Conservation (phyloP, 257 asterid genomes). For the Rauvolfia tetraphylla region DNA sequence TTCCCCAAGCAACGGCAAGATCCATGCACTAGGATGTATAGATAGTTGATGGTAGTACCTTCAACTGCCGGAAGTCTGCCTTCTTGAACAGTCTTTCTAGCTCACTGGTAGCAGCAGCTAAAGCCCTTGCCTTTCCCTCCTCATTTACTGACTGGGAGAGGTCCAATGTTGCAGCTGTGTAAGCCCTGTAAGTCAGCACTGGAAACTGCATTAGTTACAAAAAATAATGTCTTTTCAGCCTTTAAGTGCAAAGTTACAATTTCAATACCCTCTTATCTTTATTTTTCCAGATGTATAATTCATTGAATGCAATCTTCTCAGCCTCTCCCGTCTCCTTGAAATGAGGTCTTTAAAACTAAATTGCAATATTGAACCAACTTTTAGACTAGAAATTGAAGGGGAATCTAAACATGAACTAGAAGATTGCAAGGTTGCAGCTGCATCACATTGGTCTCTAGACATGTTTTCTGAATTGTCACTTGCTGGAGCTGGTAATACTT, state of each 20-base stretch:
- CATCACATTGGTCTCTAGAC: conserved; percentile 30
- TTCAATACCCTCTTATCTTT: conserved; percentile 48
- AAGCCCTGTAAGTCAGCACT: conserved; percentile 44
- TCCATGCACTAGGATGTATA: not conserved
- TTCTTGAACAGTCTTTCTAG: conserved; percentile 86
- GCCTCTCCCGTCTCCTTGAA: conserved; percentile 69
- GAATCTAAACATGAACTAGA: conserved; percentile 36
- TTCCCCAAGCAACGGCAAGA: not conserved
- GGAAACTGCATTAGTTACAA: conserved; percentile 18
- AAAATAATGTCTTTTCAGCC: not conserved
- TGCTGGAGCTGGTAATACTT: conserved; percentile 28
- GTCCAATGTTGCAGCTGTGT: conserved; percentile 77
- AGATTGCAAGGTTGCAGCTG: conserved; percentile 36
- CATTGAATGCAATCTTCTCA: conserved; percentile 44
- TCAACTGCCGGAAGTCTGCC: conserved; percentile 78
- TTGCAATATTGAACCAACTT: conserved; percentile 64
- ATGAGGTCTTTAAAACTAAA: conserved; percentile 66
- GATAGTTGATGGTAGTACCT: conserved; percentile 45
- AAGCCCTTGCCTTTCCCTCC: conserved; percentile 69
- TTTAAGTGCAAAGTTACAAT: conserved; percentile 7
- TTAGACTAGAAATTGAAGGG: conserved; percentile 45
- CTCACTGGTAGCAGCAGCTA: conserved; percentile 89
- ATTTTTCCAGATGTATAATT: conserved; percentile 40
- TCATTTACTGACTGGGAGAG: conserved; percentile 58
- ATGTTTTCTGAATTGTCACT: conserved; percentile 28